Evolutionary conservation across 257 asterid genomes (phyloP), one percentile per base, ranked within the genome.

Genomic region (Penstemon eatonii): DNA sequence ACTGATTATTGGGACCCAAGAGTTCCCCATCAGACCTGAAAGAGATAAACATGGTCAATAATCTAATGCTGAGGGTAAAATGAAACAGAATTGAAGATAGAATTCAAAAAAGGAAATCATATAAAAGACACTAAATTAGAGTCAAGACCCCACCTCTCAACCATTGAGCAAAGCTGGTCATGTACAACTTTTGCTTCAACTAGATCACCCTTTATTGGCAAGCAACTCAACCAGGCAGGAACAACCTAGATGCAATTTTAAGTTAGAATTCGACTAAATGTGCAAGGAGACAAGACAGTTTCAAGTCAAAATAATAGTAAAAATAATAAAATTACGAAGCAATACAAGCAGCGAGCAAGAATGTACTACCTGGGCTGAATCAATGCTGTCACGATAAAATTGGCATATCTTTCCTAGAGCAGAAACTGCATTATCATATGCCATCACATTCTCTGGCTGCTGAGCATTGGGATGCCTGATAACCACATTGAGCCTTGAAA

Each of bases 351-450:
- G 65, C 58, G 7, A 56, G 49, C 50, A 25, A 55, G 71, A 56
- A 61, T 66, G 60, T 53, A 25, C 33, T 73, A 92, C 97, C 95
- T 90, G 97, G 58, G 92, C 80, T 40, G 96, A 78, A 85, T 94
- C 95, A 40, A 94, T 94, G 75, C 90, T 82, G 67, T 91, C 96
- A 59, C 96, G 99, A 70, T 94, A 96, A 73, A 83, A 87, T 68
- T 83, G 95, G 56, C 96, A 91, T 72, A 94, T 91, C 91, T 94
- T 94, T 72, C 99, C 97, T 43, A 94, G 71, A 53, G 99, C 97
- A 56, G 99, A 94, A 67, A 94, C 96, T 50, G 97, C 99, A 80
- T 94, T 94, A 71, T 94, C 99, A 56, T 94, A 91, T 62, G 99
- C 97, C 99, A 94, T 91, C 74, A 86, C 83, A 73, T 85, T 82